Evolutionary conservation across 805 yeast species (phyloP).

Genomic region (Saccharomycopsis selenospora): DNA sequence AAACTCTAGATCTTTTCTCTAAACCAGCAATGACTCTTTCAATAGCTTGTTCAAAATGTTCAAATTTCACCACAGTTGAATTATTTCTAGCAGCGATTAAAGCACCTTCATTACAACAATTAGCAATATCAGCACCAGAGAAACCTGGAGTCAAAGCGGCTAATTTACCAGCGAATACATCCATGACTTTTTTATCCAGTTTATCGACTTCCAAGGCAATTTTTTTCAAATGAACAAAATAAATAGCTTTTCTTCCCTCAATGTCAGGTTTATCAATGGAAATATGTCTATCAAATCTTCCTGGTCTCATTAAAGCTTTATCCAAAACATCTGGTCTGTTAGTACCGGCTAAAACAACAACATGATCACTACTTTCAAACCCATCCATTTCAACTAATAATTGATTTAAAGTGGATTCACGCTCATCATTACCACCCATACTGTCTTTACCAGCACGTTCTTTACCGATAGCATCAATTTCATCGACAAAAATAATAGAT

Average conservation of each 20-base stretch:
- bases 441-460: slow-evolving; percentile 63
- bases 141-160: slow-evolving; percentile 94
- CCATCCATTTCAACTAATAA: slow-evolving; percentile 95
- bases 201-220: slow-evolving; percentile 41
- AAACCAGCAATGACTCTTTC: slow-evolving; percentile 94
- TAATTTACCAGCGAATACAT: slow-evolving; percentile 68
- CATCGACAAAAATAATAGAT: slow-evolving; percentile 84
- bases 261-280: slow-evolving; percentile 81
- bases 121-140: slow-evolving; percentile 94
- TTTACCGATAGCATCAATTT: slow-evolving; percentile 93
- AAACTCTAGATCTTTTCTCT: slow-evolving; percentile 73
- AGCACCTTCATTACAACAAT: slow-evolving; percentile 92
- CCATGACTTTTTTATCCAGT: slow-evolving; percentile 39
- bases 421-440: slow-evolving; percentile 83
- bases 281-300: slow-evolving; percentile 88
- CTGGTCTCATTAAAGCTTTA: slow-evolving; percentile 86
- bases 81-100: slow-evolving; percentile 81
- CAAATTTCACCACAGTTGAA: slow-evolving; percentile 50
- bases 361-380: slow-evolving; percentile 78
- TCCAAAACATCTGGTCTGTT: slow-evolving; percentile 89
- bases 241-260: slow-evolving; percentile 83
- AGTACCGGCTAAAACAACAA: slow-evolving; percentile 92
- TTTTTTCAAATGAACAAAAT: slow-evolving; percentile 67
- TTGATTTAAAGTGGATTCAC: slow-evolving; percentile 89
- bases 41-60: slow-evolving; percentile 85